Percentiles rank a stretch among this genome's conserved stretches.
These are phyloP conservation scores for Penicillium longicatenatum DNA, from an alignment of 495 filamentous ascomycete species.

Conservation along the genomic window DNA sequence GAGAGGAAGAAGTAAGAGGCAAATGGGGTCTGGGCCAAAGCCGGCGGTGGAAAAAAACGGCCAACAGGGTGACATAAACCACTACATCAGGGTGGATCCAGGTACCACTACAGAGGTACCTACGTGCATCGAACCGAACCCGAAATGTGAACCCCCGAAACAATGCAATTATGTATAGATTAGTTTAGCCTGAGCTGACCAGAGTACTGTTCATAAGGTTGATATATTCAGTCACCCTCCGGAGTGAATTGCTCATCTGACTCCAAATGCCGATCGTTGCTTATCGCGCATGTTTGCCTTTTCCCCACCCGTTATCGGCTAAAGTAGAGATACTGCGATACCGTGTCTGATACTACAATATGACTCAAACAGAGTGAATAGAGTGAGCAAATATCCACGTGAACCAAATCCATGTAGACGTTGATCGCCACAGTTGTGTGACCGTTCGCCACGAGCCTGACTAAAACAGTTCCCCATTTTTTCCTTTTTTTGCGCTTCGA, in stretches of 20 bases:
- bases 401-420: neutral
- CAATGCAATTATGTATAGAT: neutral
- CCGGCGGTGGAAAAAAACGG: conserved; percentile 23
- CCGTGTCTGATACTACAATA: neutral
- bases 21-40: neutral
- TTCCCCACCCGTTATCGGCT: conserved; percentile 2
- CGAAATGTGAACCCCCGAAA: neutral
- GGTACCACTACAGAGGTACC: conserved; percentile 20
- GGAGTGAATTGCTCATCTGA: neutral
- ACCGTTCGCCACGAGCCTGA: conserved; percentile 7
- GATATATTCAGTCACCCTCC: too few relatives aligned
- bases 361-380: neutral
- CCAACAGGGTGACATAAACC: conserved; percentile 23
- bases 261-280: neutral
- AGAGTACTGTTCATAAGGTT: too few relatives aligned
- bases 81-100: conserved; percentile 16
- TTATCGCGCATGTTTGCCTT: conserved; percentile 6
- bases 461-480: conserved; percentile 9
- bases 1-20: neutral
- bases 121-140: neutral
- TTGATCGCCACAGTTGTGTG: neutral
- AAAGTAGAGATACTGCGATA: neutral
- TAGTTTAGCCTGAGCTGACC: too few relatives aligned
- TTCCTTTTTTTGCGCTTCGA: conserved; percentile 4
- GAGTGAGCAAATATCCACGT: neutral